Conservation (phyloP, 2,329 filamentous ascomycete genomes). For the Curvularia verruculosa region DNA sequence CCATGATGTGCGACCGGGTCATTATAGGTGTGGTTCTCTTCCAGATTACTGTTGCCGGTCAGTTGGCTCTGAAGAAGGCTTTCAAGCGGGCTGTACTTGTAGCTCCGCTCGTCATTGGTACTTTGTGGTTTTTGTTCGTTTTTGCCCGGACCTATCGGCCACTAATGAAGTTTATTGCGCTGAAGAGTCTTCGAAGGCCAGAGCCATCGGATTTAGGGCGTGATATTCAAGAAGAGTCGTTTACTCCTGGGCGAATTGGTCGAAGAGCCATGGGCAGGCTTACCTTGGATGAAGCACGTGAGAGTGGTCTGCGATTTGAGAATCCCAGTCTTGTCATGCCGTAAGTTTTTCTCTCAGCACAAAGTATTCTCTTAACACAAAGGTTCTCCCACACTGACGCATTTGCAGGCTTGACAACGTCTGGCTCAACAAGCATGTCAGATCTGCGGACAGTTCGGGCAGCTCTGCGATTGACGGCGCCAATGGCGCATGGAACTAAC, state of each 20-base stretch:
- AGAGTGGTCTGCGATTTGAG: slow-evolving; percentile 72
- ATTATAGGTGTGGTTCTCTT: slow-evolving; percentile 87
- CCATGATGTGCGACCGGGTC: slow-evolving; percentile 92
- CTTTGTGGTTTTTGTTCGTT: slow-evolving; percentile 87
- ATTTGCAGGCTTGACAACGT: slow-evolving; percentile 66
- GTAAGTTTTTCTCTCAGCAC: slow-evolving; percentile 55
- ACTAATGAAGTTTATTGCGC: slow-evolving; percentile 87
- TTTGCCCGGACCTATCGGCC: slow-evolving; percentile 84
- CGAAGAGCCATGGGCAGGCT: slow-evolving; percentile 49
- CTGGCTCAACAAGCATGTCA: slow-evolving; percentile 62
- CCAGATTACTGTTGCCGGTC: slow-evolving; percentile 87
- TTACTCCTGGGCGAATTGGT: slow-evolving; percentile 18
- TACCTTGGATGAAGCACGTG: slow-evolving; percentile 74
- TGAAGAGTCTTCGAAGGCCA: slow-evolving; percentile 78
- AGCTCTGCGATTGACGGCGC: slow-evolving; percentile 26
- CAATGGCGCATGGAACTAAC: slow-evolving; percentile 23
- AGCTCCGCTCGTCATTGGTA: slow-evolving; percentile 76
- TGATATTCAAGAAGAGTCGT: slow-evolving; percentile 53
- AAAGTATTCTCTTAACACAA: no score
- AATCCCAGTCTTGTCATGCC: slow-evolving; percentile 76
- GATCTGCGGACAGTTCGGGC: slow-evolving; percentile 31
- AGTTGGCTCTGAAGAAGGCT: slow-evolving; percentile 75
- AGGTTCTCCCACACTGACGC: slow-evolving; percentile 22
- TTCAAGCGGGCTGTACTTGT: slow-evolving; percentile 76
- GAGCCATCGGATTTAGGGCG: slow-evolving; percentile 58